phyloP scores from a whole-genome alignment of 2,329 filamentous ascomycete species.

The Sclerotinia sclerotiorum region DNA sequence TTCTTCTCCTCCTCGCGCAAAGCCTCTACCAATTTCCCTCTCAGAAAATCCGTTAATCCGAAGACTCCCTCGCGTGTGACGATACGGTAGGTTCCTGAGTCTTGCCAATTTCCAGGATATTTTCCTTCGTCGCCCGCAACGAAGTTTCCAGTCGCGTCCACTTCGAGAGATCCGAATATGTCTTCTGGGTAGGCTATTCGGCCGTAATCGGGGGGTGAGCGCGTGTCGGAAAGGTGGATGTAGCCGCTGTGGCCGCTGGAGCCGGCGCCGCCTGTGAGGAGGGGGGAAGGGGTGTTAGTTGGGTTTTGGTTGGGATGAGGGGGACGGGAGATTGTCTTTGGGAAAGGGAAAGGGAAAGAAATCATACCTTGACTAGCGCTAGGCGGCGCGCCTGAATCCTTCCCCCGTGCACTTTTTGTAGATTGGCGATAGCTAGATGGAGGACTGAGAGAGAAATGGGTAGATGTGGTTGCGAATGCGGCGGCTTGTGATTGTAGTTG shows the following conservation, averaged over 20 bases:
- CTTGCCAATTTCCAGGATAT: constrained; percentile 51
- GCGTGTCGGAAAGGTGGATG: constrained; percentile 63
- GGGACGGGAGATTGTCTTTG: constrained; percentile 24
- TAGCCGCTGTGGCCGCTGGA: constrained; percentile 61
- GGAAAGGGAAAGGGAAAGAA: constrained; percentile 42
- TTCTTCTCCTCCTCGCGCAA: constrained; percentile 52
- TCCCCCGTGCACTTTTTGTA: background rate
- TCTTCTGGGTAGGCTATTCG: constrained; percentile 69
- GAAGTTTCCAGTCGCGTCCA: constrained; percentile 57
- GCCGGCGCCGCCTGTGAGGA: constrained; percentile 52
- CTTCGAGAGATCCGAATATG: constrained; percentile 67
- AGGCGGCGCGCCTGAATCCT: constrained; percentile 39
- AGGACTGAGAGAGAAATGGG: background rate
- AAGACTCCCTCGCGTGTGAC: constrained; percentile 65
- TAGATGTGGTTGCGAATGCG: constrained; percentile 55
- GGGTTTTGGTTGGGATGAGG: no score
- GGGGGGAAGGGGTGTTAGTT: constrained; percentile 27
- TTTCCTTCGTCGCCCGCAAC: constrained; percentile 29
- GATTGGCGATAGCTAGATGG: background rate
- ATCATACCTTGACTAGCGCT: constrained; percentile 52
- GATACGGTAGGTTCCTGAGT: constrained; percentile 63
- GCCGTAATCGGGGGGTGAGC: constrained; percentile 66
- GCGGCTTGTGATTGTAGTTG: constrained; percentile 56
- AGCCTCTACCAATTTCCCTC: constrained; percentile 53
- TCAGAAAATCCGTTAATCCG: constrained; percentile 55